Evolutionary conservation across 805 yeast species (phyloP).

Genomic region (Ogataea methanolica): DNA sequence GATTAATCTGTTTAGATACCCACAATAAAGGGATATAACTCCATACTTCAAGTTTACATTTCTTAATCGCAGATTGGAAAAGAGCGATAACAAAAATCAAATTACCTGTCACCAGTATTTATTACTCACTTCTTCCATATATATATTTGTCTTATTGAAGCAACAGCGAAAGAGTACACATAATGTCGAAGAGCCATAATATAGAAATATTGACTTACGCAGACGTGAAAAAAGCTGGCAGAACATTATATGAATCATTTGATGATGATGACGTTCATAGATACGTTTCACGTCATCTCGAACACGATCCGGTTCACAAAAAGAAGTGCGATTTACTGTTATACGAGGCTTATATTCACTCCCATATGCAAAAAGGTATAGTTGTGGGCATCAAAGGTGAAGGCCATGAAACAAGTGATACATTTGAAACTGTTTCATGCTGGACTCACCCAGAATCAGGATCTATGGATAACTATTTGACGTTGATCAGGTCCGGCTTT

Average conservation of each 20-base stretch:
- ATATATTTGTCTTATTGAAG: neutral
- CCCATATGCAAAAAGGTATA: conserved; percentile 47
- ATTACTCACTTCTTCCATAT: too few species aligned
- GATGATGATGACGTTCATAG: conserved; percentile 32
- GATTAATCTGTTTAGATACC: too few species aligned
- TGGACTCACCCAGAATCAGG: conserved; percentile 47
- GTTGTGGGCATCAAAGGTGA: conserved; percentile 47
- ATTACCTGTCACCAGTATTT: too few species aligned
- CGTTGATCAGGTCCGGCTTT: conserved; percentile 49
- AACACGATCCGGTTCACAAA: conserved; percentile 27
- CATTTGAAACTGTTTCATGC: conserved; percentile 50
- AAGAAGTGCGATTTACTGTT: conserved; percentile 35
- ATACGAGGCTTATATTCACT: conserved; percentile 47
- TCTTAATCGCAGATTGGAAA: too few species aligned
- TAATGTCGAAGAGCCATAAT: conserved; percentile 7
- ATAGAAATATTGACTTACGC: conserved; percentile 26
- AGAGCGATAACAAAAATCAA: too few species aligned
- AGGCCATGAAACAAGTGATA: conserved; percentile 23
- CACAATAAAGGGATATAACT: too few species aligned
- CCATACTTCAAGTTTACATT: too few species aligned
- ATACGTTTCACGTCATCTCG: conserved; percentile 29
- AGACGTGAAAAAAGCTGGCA: conserved; percentile 32
- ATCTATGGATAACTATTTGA: conserved; percentile 42
- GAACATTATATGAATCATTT: conserved; percentile 31
- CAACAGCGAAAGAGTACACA: neutral